phyloP scores from a whole-genome alignment of 768 basidiomycete species.

The Panaeolus papilionaceus region DNA sequence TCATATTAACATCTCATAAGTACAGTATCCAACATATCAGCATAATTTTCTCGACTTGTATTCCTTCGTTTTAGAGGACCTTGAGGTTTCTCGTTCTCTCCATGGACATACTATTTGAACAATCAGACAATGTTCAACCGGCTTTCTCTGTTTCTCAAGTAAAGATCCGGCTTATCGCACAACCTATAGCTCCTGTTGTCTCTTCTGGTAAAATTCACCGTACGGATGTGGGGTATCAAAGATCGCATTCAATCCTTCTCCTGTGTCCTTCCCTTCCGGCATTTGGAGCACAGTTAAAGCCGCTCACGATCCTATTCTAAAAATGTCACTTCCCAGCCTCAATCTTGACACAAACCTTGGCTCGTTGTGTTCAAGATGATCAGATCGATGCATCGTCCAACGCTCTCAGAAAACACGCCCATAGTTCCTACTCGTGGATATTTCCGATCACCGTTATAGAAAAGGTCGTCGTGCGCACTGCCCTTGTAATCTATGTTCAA shows the following conservation, averaged over 20 bases:
- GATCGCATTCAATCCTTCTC: constrained; percentile 12
- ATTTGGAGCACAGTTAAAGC: constrained; percentile 11
- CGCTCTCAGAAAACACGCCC: not conserved
- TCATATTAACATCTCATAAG: constrained; percentile 5
- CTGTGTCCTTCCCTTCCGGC: constrained; percentile 1
- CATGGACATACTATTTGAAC: constrained; percentile 4
- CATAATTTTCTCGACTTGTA: not conserved
- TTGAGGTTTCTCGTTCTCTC: not conserved
- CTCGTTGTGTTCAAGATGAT: not conserved
- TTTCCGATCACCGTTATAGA: constrained; percentile 9
- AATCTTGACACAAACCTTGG: constrained; percentile 9
- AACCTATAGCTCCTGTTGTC: constrained; percentile 6
- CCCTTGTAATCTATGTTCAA: constrained; percentile 10
- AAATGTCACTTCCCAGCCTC: constrained; percentile 9
- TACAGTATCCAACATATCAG: constrained; percentile 1
- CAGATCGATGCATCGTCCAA: constrained; percentile 12
- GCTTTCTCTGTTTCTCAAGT: not conserved
- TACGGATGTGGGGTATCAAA: not conserved
- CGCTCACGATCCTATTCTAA: constrained; percentile 11
- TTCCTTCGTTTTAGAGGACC: not conserved
- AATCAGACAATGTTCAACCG: constrained; percentile 4
- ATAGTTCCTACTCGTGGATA: not conserved
- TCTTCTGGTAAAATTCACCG: constrained; percentile 16
- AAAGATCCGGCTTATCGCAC: constrained; percentile 29
- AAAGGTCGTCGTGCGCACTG: constrained; percentile 5